Conservation (phyloP, 805 yeast species). For the Yamadazyma insecticola region DNA sequence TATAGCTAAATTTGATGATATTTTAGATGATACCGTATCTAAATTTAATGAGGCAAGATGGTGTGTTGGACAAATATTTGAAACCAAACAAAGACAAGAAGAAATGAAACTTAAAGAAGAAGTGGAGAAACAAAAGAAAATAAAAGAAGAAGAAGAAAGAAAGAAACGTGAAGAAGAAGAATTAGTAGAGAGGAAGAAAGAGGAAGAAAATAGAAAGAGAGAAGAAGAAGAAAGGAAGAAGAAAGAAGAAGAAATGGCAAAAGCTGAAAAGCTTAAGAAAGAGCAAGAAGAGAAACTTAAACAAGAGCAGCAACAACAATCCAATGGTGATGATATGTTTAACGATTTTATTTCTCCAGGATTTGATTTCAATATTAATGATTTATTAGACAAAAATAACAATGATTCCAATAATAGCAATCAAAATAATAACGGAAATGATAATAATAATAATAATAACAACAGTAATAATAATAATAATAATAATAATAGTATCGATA, state of each 20-base stretch:
- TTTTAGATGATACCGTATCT: slow-evolving; percentile 37
- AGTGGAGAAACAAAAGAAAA: slow-evolving; percentile 16
- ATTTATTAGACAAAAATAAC: slow-evolving; percentile 5
- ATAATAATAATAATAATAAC: slow-evolving; percentile 1
- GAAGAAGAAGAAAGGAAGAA: slow-evolving; percentile 15
- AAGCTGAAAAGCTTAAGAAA: slow-evolving; percentile 12
- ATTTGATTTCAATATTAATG: slow-evolving; percentile 15
- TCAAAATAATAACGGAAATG: slow-evolving; percentile 2
- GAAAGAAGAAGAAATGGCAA: slow-evolving; percentile 21
- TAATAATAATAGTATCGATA: slow-evolving; percentile 4
- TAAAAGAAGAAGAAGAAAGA: slow-evolving; percentile 17
- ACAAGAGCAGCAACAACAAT: slow-evolving; percentile 3
- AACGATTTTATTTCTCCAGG: slow-evolving; percentile 13
- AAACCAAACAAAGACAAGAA: slow-evolving; percentile 38
- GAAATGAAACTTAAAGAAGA: slow-evolving; percentile 34
- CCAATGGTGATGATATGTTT: slow-evolving; percentile 10
- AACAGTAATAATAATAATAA: slow-evolving; percentile 1
- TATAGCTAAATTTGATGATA: slow-evolving; percentile 35
- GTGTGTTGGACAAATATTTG: slow-evolving; percentile 40
- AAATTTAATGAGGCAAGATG: slow-evolving; percentile 41
- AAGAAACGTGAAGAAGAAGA: slow-evolving; percentile 12
- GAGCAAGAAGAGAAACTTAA: slow-evolving; percentile 14
- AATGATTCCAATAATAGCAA: slow-evolving; percentile 2
- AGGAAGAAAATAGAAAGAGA: slow-evolving; percentile 14
- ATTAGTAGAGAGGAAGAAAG: slow-evolving; percentile 10